phyloP scores from a whole-genome alignment of 495 filamentous ascomycete genomes.

The Delitschia confertaspora region DNA sequence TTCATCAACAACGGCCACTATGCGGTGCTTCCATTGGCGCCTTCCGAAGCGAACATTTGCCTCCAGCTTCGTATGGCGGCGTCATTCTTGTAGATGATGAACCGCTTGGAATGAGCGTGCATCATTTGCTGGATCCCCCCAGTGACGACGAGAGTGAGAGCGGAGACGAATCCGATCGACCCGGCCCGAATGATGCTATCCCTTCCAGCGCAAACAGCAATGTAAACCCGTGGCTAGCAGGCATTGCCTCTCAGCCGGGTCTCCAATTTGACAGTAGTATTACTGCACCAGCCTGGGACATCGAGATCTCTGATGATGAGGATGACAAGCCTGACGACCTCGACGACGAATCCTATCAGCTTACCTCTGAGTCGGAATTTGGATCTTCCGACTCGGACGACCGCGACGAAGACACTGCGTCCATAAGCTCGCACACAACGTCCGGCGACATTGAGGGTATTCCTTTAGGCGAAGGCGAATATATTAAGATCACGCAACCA shows the following conservation, averaged over 20 bases:
- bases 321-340: constrained; percentile 24
- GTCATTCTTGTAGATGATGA: constrained; percentile 74
- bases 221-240: constrained; percentile 22
- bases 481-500: constrained; percentile 70
- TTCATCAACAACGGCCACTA: constrained; percentile 63
- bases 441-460: constrained; percentile 75
- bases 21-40: constrained; percentile 92
- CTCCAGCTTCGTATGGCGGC: constrained; percentile 83
- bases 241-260: constrained; percentile 23
- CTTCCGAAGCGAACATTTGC: constrained; percentile 74
- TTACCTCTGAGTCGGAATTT: constrained; percentile 43
- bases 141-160: constrained; percentile 41
- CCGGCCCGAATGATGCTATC: constrained; percentile 15
- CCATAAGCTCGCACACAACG: constrained; percentile 7
- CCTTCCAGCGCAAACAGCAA: constrained; percentile 19
- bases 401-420: constrained; percentile 11
- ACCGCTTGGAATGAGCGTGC: constrained; percentile 86
- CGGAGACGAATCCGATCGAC: constrained; percentile 11
- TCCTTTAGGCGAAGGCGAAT: constrained; percentile 61
- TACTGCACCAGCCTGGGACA: constrained; percentile 8
- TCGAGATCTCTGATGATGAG: constrained; percentile 31
- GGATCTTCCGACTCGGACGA: constrained; percentile 15
- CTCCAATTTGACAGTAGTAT: constrained; percentile 13
- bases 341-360: constrained; percentile 25
- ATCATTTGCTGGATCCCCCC: constrained; percentile 86